Evolutionary conservation across 495 filamentous ascomycete genomes (phyloP).

Genomic region (Penicillium alfredii): DNA sequence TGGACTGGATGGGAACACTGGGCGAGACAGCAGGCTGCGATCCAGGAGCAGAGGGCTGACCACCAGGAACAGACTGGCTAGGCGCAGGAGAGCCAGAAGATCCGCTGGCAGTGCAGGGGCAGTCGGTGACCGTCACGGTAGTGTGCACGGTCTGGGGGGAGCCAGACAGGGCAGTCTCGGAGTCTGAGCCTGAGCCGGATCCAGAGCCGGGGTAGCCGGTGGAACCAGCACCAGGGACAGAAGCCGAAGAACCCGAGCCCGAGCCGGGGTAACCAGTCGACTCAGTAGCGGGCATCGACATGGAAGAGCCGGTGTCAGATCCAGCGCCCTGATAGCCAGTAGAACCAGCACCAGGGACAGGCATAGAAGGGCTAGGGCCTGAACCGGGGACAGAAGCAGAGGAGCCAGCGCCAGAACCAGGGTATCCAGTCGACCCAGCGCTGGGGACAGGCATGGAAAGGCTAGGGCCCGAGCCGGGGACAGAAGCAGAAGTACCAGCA

Average conservation of each 20-base stretch:
- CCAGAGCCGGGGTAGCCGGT: neutral
- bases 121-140: constrained; percentile 24
- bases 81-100: constrained; percentile 10
- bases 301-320: constrained; percentile 5
- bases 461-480: neutral
- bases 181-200: no score
- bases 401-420: constrained; percentile 5
- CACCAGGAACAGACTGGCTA: constrained; percentile 1
- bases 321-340: constrained; percentile 1
- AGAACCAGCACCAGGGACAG: constrained; percentile 3
- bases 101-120: constrained; percentile 13
- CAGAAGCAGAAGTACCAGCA: constrained; percentile 7
- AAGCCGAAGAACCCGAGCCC: constrained; percentile 4
- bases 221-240: constrained; percentile 6
- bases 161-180: constrained; percentile 7
- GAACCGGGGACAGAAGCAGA: constrained; percentile 6
- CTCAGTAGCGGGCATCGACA: neutral
- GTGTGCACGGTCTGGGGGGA: constrained; percentile 13
- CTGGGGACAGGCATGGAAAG: constrained; percentile 3
- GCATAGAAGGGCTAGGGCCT: constrained; percentile 3
- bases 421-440: neutral
- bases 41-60: neutral
- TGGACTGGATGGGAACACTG: constrained; percentile 2
- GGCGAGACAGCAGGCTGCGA: neutral
- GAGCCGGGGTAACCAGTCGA: constrained; percentile 1